Percentiles rank a stretch among this genome's conserved stretches.
Conservation (phyloP, 208 protist species). For the Crithidia thermophila region DNA sequence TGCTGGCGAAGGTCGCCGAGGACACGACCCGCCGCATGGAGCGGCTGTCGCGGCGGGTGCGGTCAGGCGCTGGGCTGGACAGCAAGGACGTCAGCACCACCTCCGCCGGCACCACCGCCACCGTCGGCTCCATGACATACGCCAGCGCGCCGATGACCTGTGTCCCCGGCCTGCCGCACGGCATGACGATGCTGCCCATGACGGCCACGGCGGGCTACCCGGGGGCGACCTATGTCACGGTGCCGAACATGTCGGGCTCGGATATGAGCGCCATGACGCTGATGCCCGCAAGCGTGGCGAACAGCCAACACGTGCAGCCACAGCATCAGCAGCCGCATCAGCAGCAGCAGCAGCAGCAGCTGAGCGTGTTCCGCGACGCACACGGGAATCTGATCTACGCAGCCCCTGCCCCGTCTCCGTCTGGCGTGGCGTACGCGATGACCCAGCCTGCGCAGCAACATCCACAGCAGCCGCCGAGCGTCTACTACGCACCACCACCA, state of each 20-base stretch:
- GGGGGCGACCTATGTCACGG: slow-evolving; percentile 13
- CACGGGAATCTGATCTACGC: slow-evolving; percentile 22
- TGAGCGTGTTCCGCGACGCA: slow-evolving; percentile 14
- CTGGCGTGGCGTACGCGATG: slow-evolving; percentile 16
- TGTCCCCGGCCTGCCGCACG: neutral
- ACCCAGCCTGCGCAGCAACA: neutral
- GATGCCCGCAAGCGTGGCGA: neutral
- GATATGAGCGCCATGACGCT: slow-evolving; percentile 13
- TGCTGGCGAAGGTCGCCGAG: slow-evolving; percentile 81
- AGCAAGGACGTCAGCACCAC: slow-evolving; percentile 3
- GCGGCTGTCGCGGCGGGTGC: slow-evolving; percentile 53
- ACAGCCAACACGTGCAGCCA: neutral
- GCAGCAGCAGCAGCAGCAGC: neutral
- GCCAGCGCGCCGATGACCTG: neutral
- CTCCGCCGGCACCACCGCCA: slow-evolving; percentile 1
- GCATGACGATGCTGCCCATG: slow-evolving; percentile 16
- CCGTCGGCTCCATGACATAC: neutral
- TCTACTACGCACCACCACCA: slow-evolving; percentile 5
- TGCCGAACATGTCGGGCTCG: neutral
- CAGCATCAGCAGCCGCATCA: neutral
- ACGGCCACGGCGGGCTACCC: neutral
- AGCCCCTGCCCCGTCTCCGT: neutral
- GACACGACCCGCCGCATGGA: slow-evolving; percentile 69
- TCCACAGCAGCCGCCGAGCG: neutral
- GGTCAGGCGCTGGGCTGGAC: neutral